Evolutionary conservation across 257 asterid species (phyloP).

Genomic region (Thymus quinquecostatus): DNA sequence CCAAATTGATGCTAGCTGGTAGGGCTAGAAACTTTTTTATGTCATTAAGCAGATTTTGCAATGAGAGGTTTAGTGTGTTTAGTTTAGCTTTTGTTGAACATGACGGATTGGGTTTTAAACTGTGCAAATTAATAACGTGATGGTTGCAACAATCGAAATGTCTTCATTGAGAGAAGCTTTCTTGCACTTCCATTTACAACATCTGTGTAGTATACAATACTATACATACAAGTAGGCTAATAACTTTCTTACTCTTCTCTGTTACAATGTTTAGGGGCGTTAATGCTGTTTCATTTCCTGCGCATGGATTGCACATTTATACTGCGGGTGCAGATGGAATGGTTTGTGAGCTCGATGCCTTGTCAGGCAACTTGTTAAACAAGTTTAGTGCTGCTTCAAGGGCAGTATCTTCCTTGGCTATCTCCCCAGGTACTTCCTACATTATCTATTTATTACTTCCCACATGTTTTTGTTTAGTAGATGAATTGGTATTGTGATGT

Average conservation of each 20-base stretch:
- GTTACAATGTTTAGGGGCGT: conserved; percentile 70
- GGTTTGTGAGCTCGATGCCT: conserved; percentile 76
- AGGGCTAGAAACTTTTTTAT: neutral
- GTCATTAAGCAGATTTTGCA: neutral
- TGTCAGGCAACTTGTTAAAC: conserved; percentile 66
- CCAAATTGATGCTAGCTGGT: neutral
- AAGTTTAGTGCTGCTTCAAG: conserved; percentile 76
- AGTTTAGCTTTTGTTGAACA: neutral
- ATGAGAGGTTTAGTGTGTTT: neutral
- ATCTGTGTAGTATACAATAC: neutral
- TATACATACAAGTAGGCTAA: conserved; percentile 14
- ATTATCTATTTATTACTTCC: neutral
- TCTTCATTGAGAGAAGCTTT: conserved; percentile 1
- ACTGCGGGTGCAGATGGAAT: conserved; percentile 90
- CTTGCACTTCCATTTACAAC: neutral
- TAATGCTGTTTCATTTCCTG: conserved; percentile 66
- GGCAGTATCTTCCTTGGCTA: conserved; percentile 70
- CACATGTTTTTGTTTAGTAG: neutral
- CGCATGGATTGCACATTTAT: conserved; percentile 64
- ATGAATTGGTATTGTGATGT: neutral
- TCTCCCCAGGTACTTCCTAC: conserved; percentile 72
- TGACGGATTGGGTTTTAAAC: too few species aligned
- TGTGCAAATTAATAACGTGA: neutral
- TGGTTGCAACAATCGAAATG: conserved; percentile 6
- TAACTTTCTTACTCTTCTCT: conserved; percentile 19